Percentiles rank a stretch among this genome's conserved stretches.
phyloP scores from a whole-genome alignment of 2,329 filamentous ascomycete species.

The Verticillium longisporum region DNA sequence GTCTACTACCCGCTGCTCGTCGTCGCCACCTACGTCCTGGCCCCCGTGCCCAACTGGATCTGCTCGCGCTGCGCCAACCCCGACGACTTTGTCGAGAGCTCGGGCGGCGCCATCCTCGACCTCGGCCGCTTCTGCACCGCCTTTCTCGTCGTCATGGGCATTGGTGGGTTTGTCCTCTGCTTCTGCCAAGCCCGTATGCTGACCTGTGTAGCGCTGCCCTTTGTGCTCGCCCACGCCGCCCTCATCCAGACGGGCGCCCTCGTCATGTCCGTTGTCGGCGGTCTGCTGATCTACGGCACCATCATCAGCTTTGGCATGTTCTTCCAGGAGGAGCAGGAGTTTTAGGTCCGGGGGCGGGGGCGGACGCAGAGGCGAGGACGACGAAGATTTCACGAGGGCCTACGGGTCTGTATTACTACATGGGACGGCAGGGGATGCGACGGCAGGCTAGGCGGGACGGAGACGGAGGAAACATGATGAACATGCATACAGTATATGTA shows the following conservation, averaged over 20 bases:
- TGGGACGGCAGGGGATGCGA: no score
- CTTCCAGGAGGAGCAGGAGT: constrained; percentile 96
- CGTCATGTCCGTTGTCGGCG: constrained; percentile 90
- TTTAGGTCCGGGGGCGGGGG: constrained; percentile 54
- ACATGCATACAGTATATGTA: no score
- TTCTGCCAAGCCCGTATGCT: constrained; percentile 1
- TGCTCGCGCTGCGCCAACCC: constrained; percentile 81
- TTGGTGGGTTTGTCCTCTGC: constrained; percentile 57
- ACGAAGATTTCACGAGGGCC: no score
- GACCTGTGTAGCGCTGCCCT: constrained; percentile 63
- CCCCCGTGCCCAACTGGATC: constrained; percentile 94
- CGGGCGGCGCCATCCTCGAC: constrained; percentile 79
- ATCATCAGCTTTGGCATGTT: constrained; percentile 98
- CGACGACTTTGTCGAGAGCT: constrained; percentile 89
- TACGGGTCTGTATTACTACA: no score
- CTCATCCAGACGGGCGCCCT: constrained; percentile 81
- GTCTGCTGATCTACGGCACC: constrained; percentile 91
- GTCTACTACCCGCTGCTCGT: constrained; percentile 94
- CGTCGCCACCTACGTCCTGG: constrained; percentile 89
- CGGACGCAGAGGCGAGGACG: no score
- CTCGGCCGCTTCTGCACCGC: constrained; percentile 91
- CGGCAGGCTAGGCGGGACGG: no score
- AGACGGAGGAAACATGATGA: no score
- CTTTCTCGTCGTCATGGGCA: constrained; percentile 94
- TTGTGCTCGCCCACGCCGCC: constrained; percentile 78